Evolutionary conservation across 768 basidiomycete species (phyloP), one percentile per base, ranked within the genome.

Genomic region (Leccinum boreale): DNA sequence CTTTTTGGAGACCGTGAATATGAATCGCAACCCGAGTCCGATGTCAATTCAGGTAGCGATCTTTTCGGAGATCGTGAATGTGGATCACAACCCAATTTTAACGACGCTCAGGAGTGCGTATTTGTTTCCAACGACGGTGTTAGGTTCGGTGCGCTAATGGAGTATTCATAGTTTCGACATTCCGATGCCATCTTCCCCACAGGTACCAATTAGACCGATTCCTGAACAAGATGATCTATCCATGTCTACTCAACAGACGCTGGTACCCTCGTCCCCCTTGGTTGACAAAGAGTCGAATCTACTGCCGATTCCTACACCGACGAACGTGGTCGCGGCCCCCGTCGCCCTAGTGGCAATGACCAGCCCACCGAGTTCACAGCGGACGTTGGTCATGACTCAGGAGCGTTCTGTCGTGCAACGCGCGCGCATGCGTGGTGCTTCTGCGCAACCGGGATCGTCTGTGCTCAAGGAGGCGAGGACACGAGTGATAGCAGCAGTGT

Each of bases 191-290:
- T 42, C 24, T 23, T 48, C 60, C 10, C 63, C 61, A 1, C 31
- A 29, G 23, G 6, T 60, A 1, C 36, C 26, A 26, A 11, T 29
- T 9, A 28, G 48, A 10, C 49, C 51, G 3, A 14, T 23, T 33
- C 36, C 31, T 29, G 58, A 52, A 9, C 48, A 19, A 1, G 52
- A 62, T 1, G 67, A 9, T 21, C 60, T 59, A 19, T 63, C 60
- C 1, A 51, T 29, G 10, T 58, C 63, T 51, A 72, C 72, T 5
- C 70, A 73, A 24, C 59, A 58, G 28, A 72, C 70, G 0, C 24
- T 72, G 42, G 50, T 73, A 5, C 61, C 61, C 1, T 66, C 70
- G 17, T 66, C 70, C 42, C 48, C 12, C 1, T 17, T 5, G 23
- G 23, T 44, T 9, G 52, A 36, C 9, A 68, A 56, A 19, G 51